Evolutionary conservation across 129 eudicot species (phyloP).

Genomic region (carrot (Daucus carota)): DNA sequence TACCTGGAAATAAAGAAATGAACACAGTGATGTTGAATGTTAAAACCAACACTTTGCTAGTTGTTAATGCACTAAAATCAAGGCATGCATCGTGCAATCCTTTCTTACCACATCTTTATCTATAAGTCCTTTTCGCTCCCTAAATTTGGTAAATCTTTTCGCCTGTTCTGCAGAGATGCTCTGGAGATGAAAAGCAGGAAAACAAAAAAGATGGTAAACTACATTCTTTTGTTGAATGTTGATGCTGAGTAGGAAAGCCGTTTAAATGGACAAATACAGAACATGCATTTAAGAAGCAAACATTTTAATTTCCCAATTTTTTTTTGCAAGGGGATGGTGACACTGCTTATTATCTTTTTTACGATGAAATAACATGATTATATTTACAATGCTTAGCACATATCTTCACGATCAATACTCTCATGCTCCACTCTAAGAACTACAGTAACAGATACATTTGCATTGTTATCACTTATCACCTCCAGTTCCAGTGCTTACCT

Average conservation of each 20-base stretch:
- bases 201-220: neutral
- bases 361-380: neutral
- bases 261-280: neutral
- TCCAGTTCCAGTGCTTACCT: conserved; percentile 34
- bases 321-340: neutral
- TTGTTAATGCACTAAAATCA: neutral
- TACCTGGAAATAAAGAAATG: conserved; percentile 41
- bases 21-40: neutral
- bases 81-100: neutral
- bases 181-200: conserved; percentile 27
- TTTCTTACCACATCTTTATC: conserved; percentile 68
- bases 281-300: neutral
- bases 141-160: conserved; percentile 57
- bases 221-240: neutral
- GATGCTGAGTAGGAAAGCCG: neutral
- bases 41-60: neutral
- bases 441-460: neutral
- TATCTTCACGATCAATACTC: neutral
- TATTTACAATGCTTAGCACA: neutral
- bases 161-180: conserved; percentile 70
- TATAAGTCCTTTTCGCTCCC: conserved; percentile 76
- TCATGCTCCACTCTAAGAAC: neutral
- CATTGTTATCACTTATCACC: too few relatives aligned
- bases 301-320: neutral
- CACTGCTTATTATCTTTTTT: neutral